phyloP scores from a whole-genome alignment of 129 eudicot species.

The Artemisia argyi region DNA sequence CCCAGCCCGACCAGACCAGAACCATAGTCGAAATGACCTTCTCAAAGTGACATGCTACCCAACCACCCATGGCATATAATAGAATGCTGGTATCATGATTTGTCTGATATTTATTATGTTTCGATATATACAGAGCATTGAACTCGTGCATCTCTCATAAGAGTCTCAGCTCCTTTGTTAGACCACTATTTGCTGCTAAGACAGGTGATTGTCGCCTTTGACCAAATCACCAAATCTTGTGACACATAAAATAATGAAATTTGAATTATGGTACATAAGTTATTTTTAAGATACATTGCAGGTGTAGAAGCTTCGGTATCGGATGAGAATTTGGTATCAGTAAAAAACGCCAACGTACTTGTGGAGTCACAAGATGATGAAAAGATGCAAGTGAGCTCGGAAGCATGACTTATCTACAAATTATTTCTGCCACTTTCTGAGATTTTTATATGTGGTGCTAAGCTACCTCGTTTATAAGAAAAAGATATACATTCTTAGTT shows the following conservation, averaged over 20 bases:
- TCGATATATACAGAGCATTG: constrained; percentile 39
- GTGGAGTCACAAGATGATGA: constrained; percentile 73
- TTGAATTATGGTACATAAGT: not conserved
- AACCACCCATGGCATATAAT: not conserved
- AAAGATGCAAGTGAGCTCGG: constrained; percentile 70
- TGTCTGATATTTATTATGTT: not conserved
- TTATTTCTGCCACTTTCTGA: constrained; percentile 16
- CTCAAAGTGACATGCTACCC: not conserved
- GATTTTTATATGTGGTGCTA: constrained; percentile 1
- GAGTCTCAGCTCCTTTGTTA: constrained; percentile 30
- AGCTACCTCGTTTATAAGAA: constrained; percentile 4
- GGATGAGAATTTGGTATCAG: constrained; percentile 46
- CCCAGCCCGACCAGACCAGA: not conserved
- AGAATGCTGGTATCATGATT: constrained; percentile 3
- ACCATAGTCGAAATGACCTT: not conserved
- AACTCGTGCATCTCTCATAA: constrained; percentile 21
- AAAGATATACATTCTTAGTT: constrained; percentile 4
- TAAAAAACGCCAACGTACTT: constrained; percentile 57
- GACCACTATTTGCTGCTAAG: constrained; percentile 63
- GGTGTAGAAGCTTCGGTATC: constrained; percentile 73
- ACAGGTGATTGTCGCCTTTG: constrained; percentile 52
- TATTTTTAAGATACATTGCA: constrained; percentile 32
- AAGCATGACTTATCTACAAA: constrained; percentile 24
- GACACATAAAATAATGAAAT: constrained; percentile 7
- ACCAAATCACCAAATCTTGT: not conserved